A percentile compares a stretch with the other conserved stretches of the same genome.
Conservation (phyloP, 345 rosid species). For the Salix koriyanagi region DNA sequence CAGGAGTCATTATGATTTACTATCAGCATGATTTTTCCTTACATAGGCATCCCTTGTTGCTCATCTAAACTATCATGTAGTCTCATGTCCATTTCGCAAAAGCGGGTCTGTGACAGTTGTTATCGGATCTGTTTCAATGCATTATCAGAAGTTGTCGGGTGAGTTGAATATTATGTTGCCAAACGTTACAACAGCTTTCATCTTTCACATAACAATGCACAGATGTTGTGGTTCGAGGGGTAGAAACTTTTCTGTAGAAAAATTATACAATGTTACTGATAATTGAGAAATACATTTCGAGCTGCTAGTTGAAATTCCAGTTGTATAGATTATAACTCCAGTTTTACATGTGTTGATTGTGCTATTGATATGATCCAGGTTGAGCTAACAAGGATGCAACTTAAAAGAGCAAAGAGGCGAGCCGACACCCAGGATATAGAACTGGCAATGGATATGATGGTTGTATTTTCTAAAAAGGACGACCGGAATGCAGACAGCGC, state of each 20-base stretch:
- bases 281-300: background rate
- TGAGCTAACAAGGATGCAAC: slow-evolving; percentile 52
- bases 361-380: slow-evolving; percentile 31
- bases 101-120: background rate
- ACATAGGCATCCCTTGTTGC: background rate
- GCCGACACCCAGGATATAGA: slow-evolving; percentile 61
- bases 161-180: background rate
- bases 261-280: background rate
- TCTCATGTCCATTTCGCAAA: background rate
- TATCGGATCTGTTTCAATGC: background rate
- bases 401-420: slow-evolving; percentile 49
- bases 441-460: slow-evolving; percentile 64
- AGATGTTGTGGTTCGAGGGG: background rate
- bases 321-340: background rate
- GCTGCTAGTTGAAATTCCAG: background rate
- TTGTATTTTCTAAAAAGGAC: slow-evolving; percentile 43
- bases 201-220: background rate
- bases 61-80: background rate
- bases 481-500: slow-evolving; percentile 52
- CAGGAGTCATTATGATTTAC: background rate
- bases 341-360: slow-evolving; percentile 3
- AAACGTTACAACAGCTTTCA: background rate
- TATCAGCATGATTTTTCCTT: background rate
- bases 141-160: background rate
- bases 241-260: background rate